Evolutionary conservation across 2,329 filamentous ascomycete genomes (phyloP).

Genomic region (Rhynchosporium graminicola): DNA sequence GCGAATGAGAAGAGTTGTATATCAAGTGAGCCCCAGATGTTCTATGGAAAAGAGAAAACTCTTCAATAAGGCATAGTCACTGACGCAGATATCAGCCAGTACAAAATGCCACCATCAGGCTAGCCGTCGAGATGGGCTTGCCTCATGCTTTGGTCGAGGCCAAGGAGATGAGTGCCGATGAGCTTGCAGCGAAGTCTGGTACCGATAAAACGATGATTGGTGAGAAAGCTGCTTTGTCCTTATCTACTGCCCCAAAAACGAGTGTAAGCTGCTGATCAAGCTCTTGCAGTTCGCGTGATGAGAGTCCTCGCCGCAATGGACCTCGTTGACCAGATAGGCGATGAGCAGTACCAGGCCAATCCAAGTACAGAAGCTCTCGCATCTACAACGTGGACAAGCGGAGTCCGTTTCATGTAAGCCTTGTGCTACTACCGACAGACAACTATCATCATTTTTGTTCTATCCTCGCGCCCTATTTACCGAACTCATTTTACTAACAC

Average conservation of each 20-base stretch:
- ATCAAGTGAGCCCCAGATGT: slow-evolving; percentile 12
- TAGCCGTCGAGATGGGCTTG: slow-evolving; percentile 23
- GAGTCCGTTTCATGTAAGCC: slow-evolving; percentile 15
- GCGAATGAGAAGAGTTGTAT: slow-evolving; percentile 15
- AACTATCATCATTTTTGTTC: neutral
- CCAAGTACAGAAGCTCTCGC: slow-evolving; percentile 18
- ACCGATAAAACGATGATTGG: slow-evolving; percentile 16
- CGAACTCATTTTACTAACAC: neutral
- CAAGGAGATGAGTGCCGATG: slow-evolving; percentile 16
- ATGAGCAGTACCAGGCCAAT: slow-evolving; percentile 20
- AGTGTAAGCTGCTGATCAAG: neutral
- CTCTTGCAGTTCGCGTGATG: slow-evolving; percentile 19
- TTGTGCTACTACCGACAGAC: neutral
- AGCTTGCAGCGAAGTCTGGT: slow-evolving; percentile 17
- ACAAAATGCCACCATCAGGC: slow-evolving; percentile 19
- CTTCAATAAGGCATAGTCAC: neutral
- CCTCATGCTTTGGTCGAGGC: slow-evolving; percentile 14
- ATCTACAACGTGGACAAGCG: slow-evolving; percentile 16
- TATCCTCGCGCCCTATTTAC: neutral
- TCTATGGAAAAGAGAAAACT: neutral
- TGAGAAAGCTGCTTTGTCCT: neutral
- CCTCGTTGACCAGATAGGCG: slow-evolving; percentile 20
- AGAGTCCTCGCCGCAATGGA: slow-evolving; percentile 20
- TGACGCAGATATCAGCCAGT: neutral
- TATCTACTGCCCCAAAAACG: neutral